phyloP scores from a whole-genome alignment of 2,329 filamentous ascomycete genomes.

The Pseudogymnoascus verrucosus region DNA sequence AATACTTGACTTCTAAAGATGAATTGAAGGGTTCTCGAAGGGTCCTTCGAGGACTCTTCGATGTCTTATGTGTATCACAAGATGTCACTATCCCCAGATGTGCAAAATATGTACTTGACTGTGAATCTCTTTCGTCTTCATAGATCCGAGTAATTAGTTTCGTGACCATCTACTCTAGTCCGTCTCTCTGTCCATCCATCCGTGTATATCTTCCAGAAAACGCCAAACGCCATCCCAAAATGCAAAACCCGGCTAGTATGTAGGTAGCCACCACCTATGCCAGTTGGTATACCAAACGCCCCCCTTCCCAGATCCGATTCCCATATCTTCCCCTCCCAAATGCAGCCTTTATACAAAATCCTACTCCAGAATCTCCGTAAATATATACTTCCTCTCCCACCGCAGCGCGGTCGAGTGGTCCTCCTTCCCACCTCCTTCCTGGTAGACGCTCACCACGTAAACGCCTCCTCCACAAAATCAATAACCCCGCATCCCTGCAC shows the following conservation, averaged over 20 bases:
- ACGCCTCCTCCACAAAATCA: conserved; percentile 72
- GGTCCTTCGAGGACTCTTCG: too few species aligned
- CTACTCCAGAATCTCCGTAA: background rate
- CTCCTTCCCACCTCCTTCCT: background rate
- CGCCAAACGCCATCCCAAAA: background rate
- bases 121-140: background rate
- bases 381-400: background rate
- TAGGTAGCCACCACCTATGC: background rate
- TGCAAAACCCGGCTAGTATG: background rate
- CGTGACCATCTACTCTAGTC: background rate
- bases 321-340: background rate
- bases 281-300: conserved; percentile 4
- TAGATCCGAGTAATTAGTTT: background rate
- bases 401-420: background rate
- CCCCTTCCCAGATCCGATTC: background rate
- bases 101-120: background rate
- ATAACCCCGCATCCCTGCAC: conserved; percentile 55
- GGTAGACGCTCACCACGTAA: conserved; percentile 39
- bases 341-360: background rate
- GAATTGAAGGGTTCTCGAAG: background rate
- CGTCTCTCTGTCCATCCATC: background rate
- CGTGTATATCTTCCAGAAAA: background rate
- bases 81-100: background rate
- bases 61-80: background rate
- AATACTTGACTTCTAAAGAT: background rate